Percentiles rank a stretch among this genome's conserved stretches.
phyloP scores from a whole-genome alignment of 2,329 filamentous ascomycete genomes.

The Alternaria panax region DNA sequence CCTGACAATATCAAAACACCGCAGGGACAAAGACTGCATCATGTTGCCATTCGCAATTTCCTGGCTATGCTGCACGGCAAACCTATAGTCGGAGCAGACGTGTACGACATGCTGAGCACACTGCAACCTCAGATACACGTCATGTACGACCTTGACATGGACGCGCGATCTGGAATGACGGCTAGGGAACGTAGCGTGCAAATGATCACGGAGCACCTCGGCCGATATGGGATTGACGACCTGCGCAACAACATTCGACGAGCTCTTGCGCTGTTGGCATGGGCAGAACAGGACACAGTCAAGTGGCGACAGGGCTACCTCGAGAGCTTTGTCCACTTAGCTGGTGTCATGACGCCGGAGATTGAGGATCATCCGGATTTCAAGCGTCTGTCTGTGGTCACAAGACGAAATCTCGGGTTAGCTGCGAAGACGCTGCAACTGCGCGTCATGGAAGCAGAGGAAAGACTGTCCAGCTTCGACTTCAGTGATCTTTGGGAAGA shows the following conservation, averaged over 20 bases:
- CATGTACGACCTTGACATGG: slow-evolving; percentile 58
- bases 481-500: slow-evolving; percentile 67
- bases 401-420: slow-evolving; percentile 68
- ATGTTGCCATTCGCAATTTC: slow-evolving; percentile 73
- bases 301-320: slow-evolving; percentile 72
- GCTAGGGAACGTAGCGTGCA: slow-evolving; percentile 59
- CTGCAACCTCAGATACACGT: slow-evolving; percentile 67
- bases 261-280: slow-evolving; percentile 69
- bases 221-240: slow-evolving; percentile 68
- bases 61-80: slow-evolving; percentile 70
- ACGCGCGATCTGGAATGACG: slow-evolving; percentile 33
- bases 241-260: slow-evolving; percentile 66
- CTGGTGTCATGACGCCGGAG: slow-evolving; percentile 62
- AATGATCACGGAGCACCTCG: slow-evolving; percentile 68
- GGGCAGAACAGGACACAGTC: slow-evolving; percentile 69
- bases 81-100: slow-evolving; percentile 69
- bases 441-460: slow-evolving; percentile 68
- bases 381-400: slow-evolving; percentile 66
- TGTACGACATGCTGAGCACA: slow-evolving; percentile 69
- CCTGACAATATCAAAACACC: slow-evolving; percentile 58
- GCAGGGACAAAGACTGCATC: slow-evolving; percentile 63
- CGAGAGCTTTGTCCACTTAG: slow-evolving; percentile 71
- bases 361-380: slow-evolving; percentile 64
- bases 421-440: slow-evolving; percentile 69
- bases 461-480: slow-evolving; percentile 66